Base-by-base conservation (phyloP, 2,329 filamentous ascomycete species). In the Trichoderma asperellum region DNA sequence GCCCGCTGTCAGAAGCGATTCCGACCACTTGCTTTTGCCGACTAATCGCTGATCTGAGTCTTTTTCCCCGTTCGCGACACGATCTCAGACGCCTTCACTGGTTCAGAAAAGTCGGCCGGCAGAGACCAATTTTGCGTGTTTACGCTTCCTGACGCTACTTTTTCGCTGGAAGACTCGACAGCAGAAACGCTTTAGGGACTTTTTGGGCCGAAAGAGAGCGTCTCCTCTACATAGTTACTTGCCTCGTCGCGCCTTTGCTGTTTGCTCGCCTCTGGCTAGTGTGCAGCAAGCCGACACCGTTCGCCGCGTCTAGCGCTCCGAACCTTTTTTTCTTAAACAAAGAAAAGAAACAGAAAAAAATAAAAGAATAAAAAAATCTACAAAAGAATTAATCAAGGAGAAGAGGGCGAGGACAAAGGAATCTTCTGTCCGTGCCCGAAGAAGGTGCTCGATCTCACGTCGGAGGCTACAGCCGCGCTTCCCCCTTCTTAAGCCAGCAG, bases 81-180 rank as follows among this genome's bases (percentile, higher is more conserved):
- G 73, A 73, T 73, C 77, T 79, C 83, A 83, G 87, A 89, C 84
- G 83, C 88, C 87, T 89, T 89, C 75, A 87, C 83, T 89, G 87
- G 87, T 88, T 83, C 76, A 78, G 79, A 81, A 79, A 78, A 75
- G 79, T 79, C 77, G 78, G 77, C 75, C 70, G 76, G 76, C 76
- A 77, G 73, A 75, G 73, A 63, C 32, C 37, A 43, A 2, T 57
- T 68, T 62, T 56, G 35, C 55, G 55, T 37, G 18, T 59, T 35
- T 34, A 29, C 55, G 21, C 56, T 58, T 18, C 34, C 18, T 34
- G 49, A 21, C 57, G 10, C n/a, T n/a, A 35, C 24, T 32, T 53
- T 53, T 43, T 21, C 37, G 34, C 34, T n/a, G 14, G n/a, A 34
- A 32, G 27, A 37, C 65, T 43, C 29, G n/a, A 40, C 55, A 29